These are phyloP conservation scores for Pinus albicaulis DNA, from an alignment of 75 land plant species.

Conservation along the genomic window DNA sequence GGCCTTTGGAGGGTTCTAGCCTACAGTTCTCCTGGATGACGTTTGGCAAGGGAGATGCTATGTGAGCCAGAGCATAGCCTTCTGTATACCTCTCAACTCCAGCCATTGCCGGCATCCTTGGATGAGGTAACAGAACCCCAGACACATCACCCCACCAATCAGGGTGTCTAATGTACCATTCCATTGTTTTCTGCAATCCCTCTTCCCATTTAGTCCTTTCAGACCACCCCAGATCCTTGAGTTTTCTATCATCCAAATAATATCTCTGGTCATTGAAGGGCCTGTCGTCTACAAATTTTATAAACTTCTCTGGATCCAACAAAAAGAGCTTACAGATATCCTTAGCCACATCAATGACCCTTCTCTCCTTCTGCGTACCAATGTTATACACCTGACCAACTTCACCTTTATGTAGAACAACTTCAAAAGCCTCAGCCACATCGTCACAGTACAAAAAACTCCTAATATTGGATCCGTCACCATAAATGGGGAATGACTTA, in stretches of 20 bases:
- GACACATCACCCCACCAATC: constrained; percentile 85
- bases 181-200: constrained; percentile 63
- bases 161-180: constrained; percentile 57
- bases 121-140: constrained; percentile 69
- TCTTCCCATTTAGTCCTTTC: constrained; percentile 67
- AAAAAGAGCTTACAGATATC: constrained; percentile 63
- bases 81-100: constrained; percentile 33
- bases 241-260: constrained; percentile 57
- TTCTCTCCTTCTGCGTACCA: constrained; percentile 68
- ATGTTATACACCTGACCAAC: constrained; percentile 77
- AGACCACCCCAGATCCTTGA: constrained; percentile 53
- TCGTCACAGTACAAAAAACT: constrained; percentile 68
- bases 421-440: constrained; percentile 77
- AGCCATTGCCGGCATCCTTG: constrained; percentile 60
- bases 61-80: not conserved
- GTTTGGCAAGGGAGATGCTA: not conserved
- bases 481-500: constrained; percentile 60
- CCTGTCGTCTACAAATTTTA: constrained; percentile 61
- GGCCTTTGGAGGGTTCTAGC: constrained; percentile 6
- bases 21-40: not conserved
- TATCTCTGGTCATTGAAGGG: constrained; percentile 78
- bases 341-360: constrained; percentile 66
- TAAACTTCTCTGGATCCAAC: constrained; percentile 39
- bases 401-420: constrained; percentile 59
- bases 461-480: constrained; percentile 66